These are phyloP conservation scores for Zoysia japonica DNA, from an alignment of 176 grass and related monocot genomes.

Conservation along the genomic window DNA sequence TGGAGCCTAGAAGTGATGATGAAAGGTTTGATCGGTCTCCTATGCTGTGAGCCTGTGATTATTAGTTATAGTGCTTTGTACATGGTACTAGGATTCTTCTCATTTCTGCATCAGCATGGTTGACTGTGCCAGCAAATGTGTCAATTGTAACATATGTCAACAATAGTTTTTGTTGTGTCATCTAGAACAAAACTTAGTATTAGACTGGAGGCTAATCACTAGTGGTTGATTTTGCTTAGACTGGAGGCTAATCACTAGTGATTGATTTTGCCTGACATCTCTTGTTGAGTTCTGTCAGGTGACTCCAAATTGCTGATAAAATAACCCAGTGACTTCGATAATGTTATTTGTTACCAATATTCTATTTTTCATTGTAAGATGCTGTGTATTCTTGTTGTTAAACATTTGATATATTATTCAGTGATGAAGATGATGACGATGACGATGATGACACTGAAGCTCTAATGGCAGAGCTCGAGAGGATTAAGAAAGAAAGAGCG, in stretches of 20 bases:
- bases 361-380: neutral
- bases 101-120: neutral
- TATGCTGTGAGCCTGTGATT: neutral
- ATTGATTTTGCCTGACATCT: neutral
- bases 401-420: constrained; percentile 37
- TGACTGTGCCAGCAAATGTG: neutral
- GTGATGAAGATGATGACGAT: constrained; percentile 60
- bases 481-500: constrained; percentile 90
- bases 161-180: neutral
- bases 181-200: neutral
- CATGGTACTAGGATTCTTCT: neutral
- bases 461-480: constrained; percentile 90
- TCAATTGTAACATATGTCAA: neutral
- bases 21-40: constrained; percentile 51
- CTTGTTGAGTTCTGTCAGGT: neutral
- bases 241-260: neutral
- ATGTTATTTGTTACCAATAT: neutral
- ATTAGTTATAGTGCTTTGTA: neutral
- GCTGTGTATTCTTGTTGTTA: neutral
- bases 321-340: neutral
- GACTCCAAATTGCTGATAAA: neutral
- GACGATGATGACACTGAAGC: constrained; percentile 82
- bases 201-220: neutral
- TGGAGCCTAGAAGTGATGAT: constrained; percentile 65
- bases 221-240: neutral